A percentile compares a stretch with the other conserved stretches of the same genome.
phyloP scores from a whole-genome alignment of 768 basidiomycete genomes.

The Porphyrellus cyaneotinctus region DNA sequence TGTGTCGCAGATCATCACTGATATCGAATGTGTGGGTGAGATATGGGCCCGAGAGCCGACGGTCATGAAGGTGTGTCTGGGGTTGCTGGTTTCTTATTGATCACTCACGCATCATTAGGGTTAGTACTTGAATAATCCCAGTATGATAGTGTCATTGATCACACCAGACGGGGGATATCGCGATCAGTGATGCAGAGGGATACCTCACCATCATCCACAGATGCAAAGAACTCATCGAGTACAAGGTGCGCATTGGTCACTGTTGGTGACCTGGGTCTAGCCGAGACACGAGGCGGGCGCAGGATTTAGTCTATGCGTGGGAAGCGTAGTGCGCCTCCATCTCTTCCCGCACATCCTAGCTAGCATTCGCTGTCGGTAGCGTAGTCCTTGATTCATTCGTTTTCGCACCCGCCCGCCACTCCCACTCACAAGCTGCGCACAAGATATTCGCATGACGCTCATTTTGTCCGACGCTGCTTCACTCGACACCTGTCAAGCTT shows the following conservation, averaged over 20 bases:
- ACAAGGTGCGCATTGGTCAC: constrained; percentile 42
- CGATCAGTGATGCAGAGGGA: constrained; percentile 59
- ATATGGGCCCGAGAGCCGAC: constrained; percentile 76
- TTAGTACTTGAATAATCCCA: constrained; percentile 68
- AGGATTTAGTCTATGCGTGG: no score
- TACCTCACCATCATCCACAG: constrained; percentile 74
- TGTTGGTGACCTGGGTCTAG: no score
- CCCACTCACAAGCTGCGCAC: no score
- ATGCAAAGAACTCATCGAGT: constrained; percentile 72
- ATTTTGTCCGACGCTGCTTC: no score
- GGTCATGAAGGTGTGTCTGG: constrained; percentile 70
- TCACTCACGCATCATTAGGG: constrained; percentile 41
- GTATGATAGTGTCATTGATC: constrained; percentile 65
- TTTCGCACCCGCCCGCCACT: no score
- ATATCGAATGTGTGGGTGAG: constrained; percentile 56
- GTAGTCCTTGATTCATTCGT: no score
- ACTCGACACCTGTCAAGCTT: no score
- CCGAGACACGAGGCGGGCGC: no score
- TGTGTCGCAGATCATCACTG: constrained; percentile 21
- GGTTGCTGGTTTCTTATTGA: neutral
- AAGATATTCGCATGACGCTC: no score
- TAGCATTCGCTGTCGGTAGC: no score
- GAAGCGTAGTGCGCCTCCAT: no score
- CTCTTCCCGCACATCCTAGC: no score
- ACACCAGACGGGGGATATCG: constrained; percentile 83